Conservation (phyloP, 1,284 basidiomycete genomes). For the Leccinum pachyderme region DNA sequence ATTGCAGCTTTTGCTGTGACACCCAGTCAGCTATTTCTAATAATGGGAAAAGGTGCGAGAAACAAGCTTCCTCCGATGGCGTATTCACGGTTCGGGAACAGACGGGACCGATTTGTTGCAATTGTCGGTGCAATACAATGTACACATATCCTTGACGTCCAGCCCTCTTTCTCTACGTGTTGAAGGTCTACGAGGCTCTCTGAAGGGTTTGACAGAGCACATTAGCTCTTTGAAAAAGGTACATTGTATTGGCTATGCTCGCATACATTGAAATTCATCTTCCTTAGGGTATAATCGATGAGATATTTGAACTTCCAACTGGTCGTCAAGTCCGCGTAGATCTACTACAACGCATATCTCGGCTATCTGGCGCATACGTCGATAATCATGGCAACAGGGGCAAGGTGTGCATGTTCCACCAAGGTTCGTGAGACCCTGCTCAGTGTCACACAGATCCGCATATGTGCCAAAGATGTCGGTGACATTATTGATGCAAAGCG, state of each 20-base stretch:
- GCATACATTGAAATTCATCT: neutral
- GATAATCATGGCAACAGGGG: slow-evolving; percentile 47
- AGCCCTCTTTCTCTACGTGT: slow-evolving; percentile 57
- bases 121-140: slow-evolving; percentile 56
- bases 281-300: slow-evolving; percentile 49
- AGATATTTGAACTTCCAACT: slow-evolving; percentile 49
- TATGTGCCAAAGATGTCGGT: slow-evolving; percentile 45
- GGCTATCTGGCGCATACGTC: slow-evolving; percentile 58
- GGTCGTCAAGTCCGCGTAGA: slow-evolving; percentile 40
- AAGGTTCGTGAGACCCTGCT: neutral
- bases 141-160: slow-evolving; percentile 57
- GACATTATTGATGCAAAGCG: slow-evolving; percentile 49
- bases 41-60: slow-evolving; percentile 66
- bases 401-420: slow-evolving; percentile 37
- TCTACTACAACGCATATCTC: slow-evolving; percentile 62
- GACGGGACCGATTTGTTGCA: slow-evolving; percentile 64
- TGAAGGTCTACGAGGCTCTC: slow-evolving; percentile 51
- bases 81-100: slow-evolving; percentile 27
- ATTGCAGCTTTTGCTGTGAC: slow-evolving; percentile 53
- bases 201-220: slow-evolving; percentile 45
- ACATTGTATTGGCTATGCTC: slow-evolving; percentile 1
- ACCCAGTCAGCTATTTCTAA: slow-evolving; percentile 61
- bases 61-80: neutral
- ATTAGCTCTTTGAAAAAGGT: slow-evolving; percentile 53
- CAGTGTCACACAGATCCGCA: slow-evolving; percentile 45